phyloP scores from a whole-genome alignment of 2,329 filamentous ascomycete species.

The Penicillium capsulatum region DNA sequence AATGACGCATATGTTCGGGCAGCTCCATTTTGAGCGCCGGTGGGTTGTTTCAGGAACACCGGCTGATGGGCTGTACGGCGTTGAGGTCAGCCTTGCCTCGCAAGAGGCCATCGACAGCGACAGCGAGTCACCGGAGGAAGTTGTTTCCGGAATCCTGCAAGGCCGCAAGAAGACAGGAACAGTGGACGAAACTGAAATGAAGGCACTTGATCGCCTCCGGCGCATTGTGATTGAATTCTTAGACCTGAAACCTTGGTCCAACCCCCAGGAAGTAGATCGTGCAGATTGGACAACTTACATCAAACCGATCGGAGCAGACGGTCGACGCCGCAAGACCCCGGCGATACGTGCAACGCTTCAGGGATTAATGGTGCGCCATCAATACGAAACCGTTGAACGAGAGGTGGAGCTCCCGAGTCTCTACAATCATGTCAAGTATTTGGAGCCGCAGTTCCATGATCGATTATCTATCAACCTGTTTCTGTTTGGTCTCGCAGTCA shows the following conservation, averaged over 20 bases:
- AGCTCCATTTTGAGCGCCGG: constrained; percentile 61
- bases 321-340: constrained; percentile 42
- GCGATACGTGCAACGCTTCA: constrained; percentile 66
- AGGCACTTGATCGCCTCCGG: constrained; percentile 64
- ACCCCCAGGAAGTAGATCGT: constrained; percentile 54
- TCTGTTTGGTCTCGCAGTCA: constrained; percentile 75
- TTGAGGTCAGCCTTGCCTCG: constrained; percentile 57
- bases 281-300: constrained; percentile 72
- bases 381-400: constrained; percentile 62
- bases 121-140: constrained; percentile 31
- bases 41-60: constrained; percentile 94
- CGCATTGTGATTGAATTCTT: constrained; percentile 67
- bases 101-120: constrained; percentile 37
- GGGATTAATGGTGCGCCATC: constrained; percentile 76
- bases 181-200: constrained; percentile 52
- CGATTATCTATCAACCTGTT: constrained; percentile 80
- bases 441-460: constrained; percentile 82
- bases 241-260: constrained; percentile 73
- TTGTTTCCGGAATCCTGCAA: constrained; percentile 30
- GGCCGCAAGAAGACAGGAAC: constrained; percentile 38
- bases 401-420: constrained; percentile 66
- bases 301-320: constrained; percentile 56
- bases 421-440: constrained; percentile 64
- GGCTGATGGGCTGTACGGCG: constrained; percentile 74
- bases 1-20: constrained; percentile 52